A percentile compares a stretch with the other conserved stretches of the same genome.
Conservation (phyloP, 2,329 filamentous ascomycete genomes). For the Teratosphaeriaceae sp. region DNA sequence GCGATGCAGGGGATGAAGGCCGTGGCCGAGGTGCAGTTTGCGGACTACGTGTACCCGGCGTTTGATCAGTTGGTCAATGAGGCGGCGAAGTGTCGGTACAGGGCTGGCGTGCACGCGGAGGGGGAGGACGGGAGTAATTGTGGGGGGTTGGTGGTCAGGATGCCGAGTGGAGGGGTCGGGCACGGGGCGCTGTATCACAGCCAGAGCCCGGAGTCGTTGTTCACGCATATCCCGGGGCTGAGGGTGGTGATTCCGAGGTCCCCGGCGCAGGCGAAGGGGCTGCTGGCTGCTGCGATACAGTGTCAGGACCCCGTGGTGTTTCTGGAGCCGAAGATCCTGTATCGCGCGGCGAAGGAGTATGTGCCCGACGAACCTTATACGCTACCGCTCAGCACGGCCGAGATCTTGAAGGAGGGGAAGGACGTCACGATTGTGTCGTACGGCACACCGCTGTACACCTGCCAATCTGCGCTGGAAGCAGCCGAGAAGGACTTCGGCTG, state of each 20-base stretch:
- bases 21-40: constrained; percentile 92
- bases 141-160: constrained; percentile 77
- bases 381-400: constrained; percentile 79
- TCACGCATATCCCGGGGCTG: constrained; percentile 80
- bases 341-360: constrained; percentile 85
- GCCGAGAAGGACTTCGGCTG: constrained; percentile 70
- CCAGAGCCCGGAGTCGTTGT: constrained; percentile 81
- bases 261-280: constrained; percentile 80
- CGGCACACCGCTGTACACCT: constrained; percentile 82
- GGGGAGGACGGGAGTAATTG: constrained; percentile 34
- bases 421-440: constrained; percentile 83
- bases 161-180: constrained; percentile 85
- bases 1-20: constrained; percentile 89
- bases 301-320: constrained; percentile 84
- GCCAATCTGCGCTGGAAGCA: constrained; percentile 66
- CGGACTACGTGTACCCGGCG: constrained; percentile 87
- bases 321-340: constrained; percentile 90
- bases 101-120: constrained; percentile 49
- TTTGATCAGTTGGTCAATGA: constrained; percentile 95
- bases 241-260: constrained; percentile 81
- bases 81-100: constrained; percentile 79
- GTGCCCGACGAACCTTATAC: constrained; percentile 75
- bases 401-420: constrained; percentile 71
- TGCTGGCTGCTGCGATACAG: constrained; percentile 69
- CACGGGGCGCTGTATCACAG: constrained; percentile 86